phyloP scores from a whole-genome alignment of 2,329 filamentous ascomycete species.

The Fusarium devonianum region DNA sequence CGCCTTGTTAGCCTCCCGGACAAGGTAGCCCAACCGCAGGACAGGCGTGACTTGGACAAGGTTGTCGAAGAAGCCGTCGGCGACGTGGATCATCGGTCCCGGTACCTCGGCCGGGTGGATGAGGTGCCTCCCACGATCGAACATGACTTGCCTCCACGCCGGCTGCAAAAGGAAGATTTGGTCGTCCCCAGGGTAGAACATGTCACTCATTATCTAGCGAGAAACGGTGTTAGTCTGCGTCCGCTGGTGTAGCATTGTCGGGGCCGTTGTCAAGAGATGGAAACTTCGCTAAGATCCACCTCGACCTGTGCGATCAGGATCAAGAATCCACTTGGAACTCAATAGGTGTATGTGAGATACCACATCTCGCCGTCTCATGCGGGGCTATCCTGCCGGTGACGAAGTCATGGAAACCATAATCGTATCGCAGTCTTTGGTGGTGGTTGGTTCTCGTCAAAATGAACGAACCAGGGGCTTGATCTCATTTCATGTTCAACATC shows the following conservation, averaged over 20 bases:
- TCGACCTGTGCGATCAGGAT: constrained; percentile 21
- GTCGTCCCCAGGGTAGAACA: constrained; percentile 47
- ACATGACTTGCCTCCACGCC: constrained; percentile 48
- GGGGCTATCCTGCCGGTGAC: constrained; percentile 35
- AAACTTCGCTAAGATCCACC: constrained; percentile 32
- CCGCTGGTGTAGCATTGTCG: constrained; percentile 34
- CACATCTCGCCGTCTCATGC: constrained; percentile 41
- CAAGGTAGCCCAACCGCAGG: constrained; percentile 43
- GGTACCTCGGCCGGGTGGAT: constrained; percentile 37
- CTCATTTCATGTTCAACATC: constrained; percentile 12
- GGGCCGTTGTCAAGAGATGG: constrained; percentile 25
- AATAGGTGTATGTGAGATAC: constrained; percentile 39
- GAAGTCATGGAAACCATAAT: constrained; percentile 13
- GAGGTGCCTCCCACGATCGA: constrained; percentile 36
- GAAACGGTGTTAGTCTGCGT: constrained; percentile 32
- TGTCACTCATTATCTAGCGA: constrained; percentile 48
- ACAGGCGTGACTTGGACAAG: constrained; percentile 47
- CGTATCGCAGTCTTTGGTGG: constrained; percentile 3
- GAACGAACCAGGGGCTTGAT: background rate
- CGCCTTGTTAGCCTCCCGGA: constrained; percentile 43
- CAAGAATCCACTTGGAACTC: constrained; percentile 34
- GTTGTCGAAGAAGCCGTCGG: constrained; percentile 46
- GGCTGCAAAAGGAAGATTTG: constrained; percentile 48
- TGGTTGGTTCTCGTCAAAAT: constrained; percentile 11
- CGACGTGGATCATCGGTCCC: constrained; percentile 35